Evolutionary conservation across 768 basidiomycete species (phyloP).

Genomic region (Amanita inopinata): DNA sequence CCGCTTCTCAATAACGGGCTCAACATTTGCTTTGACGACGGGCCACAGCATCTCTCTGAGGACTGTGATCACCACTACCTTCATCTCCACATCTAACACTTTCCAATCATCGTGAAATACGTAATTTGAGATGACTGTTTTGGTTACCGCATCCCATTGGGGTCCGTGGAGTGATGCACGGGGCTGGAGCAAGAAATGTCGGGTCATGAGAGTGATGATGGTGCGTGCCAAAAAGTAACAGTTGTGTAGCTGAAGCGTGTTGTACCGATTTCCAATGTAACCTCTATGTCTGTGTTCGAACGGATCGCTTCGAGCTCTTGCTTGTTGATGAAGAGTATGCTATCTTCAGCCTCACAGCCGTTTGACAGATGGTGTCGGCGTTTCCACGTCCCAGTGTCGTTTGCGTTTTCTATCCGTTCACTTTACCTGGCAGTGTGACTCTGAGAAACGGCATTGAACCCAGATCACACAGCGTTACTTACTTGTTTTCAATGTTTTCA

Average conservation of each 20-base stretch:
- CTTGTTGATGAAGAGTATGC: not conserved
- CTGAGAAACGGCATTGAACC: not conserved
- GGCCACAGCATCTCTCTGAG: not conserved
- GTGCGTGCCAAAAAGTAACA: conserved; percentile 4
- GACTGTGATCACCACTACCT: not conserved
- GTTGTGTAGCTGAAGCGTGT: conserved; percentile 1
- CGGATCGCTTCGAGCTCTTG: not conserved
- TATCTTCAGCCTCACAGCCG: conserved; percentile 2
- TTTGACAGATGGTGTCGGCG: not conserved
- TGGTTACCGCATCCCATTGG: conserved; percentile 1
- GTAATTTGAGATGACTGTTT: not conserved
- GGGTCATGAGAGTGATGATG: not conserved
- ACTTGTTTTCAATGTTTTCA: too few species aligned
- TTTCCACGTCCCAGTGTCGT: not conserved
- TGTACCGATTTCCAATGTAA: not conserved
- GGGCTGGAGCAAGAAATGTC: not conserved
- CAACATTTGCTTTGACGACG: not conserved
- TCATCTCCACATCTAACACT: not conserved
- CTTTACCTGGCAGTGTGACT: not conserved
- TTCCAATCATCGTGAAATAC: conserved; percentile 1
- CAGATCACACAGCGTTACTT: too few species aligned
- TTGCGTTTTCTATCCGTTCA: too few species aligned
- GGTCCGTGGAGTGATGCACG: not conserved
- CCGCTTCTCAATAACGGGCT: not conserved
- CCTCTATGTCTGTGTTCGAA: not conserved